phyloP scores from a whole-genome alignment of 73 alveolate genomes.

The Halteria grandinella region DNA sequence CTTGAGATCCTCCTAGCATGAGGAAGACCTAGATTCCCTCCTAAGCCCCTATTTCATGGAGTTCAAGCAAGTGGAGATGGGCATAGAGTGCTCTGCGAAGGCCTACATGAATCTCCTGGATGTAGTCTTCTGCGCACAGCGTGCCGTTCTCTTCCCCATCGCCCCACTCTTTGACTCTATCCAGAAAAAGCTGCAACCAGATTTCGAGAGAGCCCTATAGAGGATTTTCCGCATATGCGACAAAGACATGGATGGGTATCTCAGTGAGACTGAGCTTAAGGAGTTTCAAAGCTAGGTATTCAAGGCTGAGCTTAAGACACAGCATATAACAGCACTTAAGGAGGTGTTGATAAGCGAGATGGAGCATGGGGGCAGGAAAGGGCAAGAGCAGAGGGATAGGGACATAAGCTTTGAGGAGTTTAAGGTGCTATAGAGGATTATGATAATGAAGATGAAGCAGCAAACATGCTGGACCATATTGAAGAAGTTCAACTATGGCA shows the following conservation, averaged over 20 bases:
- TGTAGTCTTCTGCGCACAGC: constrained; percentile 68
- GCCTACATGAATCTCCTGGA: constrained; percentile 60
- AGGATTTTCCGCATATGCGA: constrained; percentile 75
- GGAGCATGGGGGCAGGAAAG: constrained; percentile 21
- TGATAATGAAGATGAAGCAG: constrained; percentile 64
- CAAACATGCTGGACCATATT: constrained; percentile 71
- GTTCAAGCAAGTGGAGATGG: constrained; percentile 73
- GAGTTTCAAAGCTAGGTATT: constrained; percentile 65
- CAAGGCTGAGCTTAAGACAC: constrained; percentile 37
- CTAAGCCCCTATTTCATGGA: constrained; percentile 59
- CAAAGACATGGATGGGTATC: constrained; percentile 46
- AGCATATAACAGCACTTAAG: constrained; percentile 65
- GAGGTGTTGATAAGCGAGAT: constrained; percentile 61
- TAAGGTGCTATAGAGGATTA: constrained; percentile 41
- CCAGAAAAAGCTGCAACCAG: constrained; percentile 59
- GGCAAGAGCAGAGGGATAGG: constrained; percentile 3
- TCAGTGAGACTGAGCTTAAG: constrained; percentile 59
- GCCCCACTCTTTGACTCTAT: constrained; percentile 70
- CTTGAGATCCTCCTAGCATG: constrained; percentile 48
- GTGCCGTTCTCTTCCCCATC: constrained; percentile 75
- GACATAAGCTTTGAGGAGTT: constrained; percentile 73
- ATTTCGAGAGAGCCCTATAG: constrained; percentile 62
- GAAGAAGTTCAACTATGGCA: constrained; percentile 62
- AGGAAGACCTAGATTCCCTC: constrained; percentile 50
- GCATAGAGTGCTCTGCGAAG: constrained; percentile 73